Evolutionary conservation across 2,329 filamentous ascomycete species (phyloP).

Genomic region (Paramyrothecium sp.): DNA sequence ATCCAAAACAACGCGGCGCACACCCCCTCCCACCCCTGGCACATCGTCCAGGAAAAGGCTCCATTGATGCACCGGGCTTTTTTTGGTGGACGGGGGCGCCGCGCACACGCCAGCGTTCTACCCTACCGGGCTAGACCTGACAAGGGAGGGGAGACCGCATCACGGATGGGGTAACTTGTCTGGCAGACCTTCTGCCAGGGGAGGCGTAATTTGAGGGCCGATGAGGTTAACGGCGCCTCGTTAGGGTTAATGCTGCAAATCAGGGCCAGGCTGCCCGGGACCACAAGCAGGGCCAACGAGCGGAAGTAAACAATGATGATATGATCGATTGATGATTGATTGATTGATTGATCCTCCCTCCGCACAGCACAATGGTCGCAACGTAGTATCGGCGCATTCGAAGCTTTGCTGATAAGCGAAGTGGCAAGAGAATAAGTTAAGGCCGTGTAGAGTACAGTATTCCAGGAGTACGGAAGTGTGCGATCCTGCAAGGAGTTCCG

Average conservation of each 20-base stretch:
- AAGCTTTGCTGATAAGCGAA: too few relatives aligned
- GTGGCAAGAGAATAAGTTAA: too few relatives aligned
- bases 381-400: too few relatives aligned
- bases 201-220: neutral
- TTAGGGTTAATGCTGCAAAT: neutral
- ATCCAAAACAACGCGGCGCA: neutral
- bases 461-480: too few relatives aligned
- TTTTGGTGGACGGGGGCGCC: conserved; percentile 4
- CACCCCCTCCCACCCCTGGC: neutral
- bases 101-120: conserved; percentile 19
- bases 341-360: too few relatives aligned
- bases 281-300: too few relatives aligned
- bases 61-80: conserved; percentile 11
- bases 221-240: neutral
- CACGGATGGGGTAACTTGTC: conserved; percentile 13
- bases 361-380: too few relatives aligned
- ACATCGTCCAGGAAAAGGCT: conserved; percentile 1
- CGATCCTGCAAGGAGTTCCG: neutral
- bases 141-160: conserved; percentile 18
- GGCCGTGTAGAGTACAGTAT: neutral
- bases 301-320: too few relatives aligned
- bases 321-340: too few relatives aligned
- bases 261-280: too few relatives aligned
- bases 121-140: conserved; percentile 16
- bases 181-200: conserved; percentile 1